These are phyloP conservation scores for Saccharomycopsis capsularis DNA, from an alignment of 805 yeast species.

Conservation along the genomic window DNA sequence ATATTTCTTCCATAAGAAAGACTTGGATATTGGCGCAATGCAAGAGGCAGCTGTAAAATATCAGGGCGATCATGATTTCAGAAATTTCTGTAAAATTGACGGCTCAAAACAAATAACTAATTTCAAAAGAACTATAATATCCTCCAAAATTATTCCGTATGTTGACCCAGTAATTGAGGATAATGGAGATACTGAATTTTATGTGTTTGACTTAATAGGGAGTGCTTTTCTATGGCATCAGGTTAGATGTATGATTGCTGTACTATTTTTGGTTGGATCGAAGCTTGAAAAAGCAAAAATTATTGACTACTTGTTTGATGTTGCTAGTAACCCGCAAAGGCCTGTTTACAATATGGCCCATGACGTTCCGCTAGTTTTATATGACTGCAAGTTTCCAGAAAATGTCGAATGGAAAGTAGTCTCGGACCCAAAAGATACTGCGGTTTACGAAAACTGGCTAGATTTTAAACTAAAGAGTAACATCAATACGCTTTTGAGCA, in stretches of 20 bases:
- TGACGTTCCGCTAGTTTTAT: conserved; percentile 79
- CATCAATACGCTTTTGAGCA: conserved; percentile 1
- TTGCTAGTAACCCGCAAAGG: conserved; percentile 48
- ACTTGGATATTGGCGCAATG: conserved; percentile 63
- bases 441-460: conserved; percentile 44
- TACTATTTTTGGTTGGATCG: conserved; percentile 76
- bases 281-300: conserved; percentile 54
- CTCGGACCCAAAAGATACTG: conserved; percentile 30
- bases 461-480: conserved; percentile 48
- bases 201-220: conserved; percentile 73
- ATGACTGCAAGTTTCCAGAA: conserved; percentile 68
- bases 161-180: too few species aligned
- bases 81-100: conserved; percentile 92
- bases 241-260: conserved; percentile 91
- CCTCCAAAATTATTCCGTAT: conserved; percentile 1
- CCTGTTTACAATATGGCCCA: conserved; percentile 87
- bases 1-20: conserved; percentile 57
- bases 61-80: conserved; percentile 78
- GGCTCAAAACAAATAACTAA: conserved; percentile 89
- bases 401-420: conserved; percentile 55
- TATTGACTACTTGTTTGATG: conserved; percentile 52
- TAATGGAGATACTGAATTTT: too few species aligned
- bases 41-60: conserved; percentile 52
- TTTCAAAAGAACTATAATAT: conserved; percentile 52
- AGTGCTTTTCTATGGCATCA: conserved; percentile 97